Percentiles rank a stretch among this genome's conserved stretches.
Evolutionary conservation across 2,329 filamentous ascomycete genomes (phyloP).

Genomic region (Aspergillus nomiae): DNA sequence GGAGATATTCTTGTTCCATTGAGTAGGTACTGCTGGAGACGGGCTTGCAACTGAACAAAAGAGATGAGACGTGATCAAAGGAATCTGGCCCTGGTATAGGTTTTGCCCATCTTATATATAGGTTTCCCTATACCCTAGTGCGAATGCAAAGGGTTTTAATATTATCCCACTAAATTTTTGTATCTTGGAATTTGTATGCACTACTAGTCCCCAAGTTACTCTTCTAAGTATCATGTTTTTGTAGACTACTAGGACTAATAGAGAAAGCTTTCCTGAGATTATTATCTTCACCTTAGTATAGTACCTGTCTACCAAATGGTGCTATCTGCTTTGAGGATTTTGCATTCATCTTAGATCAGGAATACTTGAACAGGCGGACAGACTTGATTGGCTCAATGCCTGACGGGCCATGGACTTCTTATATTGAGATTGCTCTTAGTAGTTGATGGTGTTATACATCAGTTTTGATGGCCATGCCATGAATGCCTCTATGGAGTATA

Average conservation of each 20-base stretch:
- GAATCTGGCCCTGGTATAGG: background rate
- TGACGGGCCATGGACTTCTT: background rate
- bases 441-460: too few relatives aligned
- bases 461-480: too few relatives aligned
- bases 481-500: too few relatives aligned
- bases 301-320: too few relatives aligned
- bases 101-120: background rate
- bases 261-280: too few relatives aligned
- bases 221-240: background rate
- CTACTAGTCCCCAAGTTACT: background rate
- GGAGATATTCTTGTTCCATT: background rate
- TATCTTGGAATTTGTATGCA: background rate
- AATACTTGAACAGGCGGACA: background rate
- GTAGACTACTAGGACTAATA: too few relatives aligned
- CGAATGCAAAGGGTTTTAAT: background rate
- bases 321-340: too few relatives aligned
- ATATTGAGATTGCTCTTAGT: background rate
- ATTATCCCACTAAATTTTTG: background rate
- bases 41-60: background rate
- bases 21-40: background rate
- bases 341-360: too few relatives aligned
- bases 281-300: too few relatives aligned
- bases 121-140: background rate
- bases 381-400: background rate
- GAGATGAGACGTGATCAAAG: background rate